Conservation (phyloP, 495 filamentous ascomycete species). For the Penicillium silybi region DNA sequence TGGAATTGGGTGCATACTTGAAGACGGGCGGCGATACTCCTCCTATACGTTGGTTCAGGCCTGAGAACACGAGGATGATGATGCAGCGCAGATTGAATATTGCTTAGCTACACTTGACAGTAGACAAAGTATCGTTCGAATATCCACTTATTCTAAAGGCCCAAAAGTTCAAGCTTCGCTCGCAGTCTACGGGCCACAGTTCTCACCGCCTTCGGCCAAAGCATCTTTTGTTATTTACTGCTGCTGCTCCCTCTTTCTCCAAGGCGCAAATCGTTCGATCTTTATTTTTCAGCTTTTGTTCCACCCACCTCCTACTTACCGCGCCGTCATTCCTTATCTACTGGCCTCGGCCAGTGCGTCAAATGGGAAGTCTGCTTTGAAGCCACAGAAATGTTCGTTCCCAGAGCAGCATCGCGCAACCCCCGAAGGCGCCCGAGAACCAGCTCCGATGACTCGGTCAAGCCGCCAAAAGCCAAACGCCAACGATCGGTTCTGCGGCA, state of each 20-base stretch:
- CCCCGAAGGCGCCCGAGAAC: slow-evolving; percentile 66
- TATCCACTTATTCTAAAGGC: background rate
- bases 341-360: slow-evolving; percentile 10
- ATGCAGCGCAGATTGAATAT: background rate
- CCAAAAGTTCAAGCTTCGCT: background rate
- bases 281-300: background rate
- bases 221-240: slow-evolving; percentile 10
- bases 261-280: background rate
- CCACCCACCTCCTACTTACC: background rate
- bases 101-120: background rate
- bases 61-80: background rate
- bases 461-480: slow-evolving; percentile 67
- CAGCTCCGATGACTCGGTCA: slow-evolving; percentile 58
- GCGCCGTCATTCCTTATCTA: background rate
- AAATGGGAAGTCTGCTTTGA: background rate
- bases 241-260: background rate
- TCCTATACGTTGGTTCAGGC: background rate
- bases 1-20: background rate
- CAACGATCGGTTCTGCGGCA: slow-evolving; percentile 60
- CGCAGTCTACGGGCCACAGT: background rate
- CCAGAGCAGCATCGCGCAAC: slow-evolving; percentile 51
- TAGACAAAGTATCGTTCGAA: background rate
- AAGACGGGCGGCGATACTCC: background rate
- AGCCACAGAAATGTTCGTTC: slow-evolving; percentile 57
- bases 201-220: slow-evolving; percentile 20